Evolutionary conservation across 75 land plant species (phyloP), one percentile per base, ranked within the genome.

Genomic region (Gnetum montanum): DNA sequence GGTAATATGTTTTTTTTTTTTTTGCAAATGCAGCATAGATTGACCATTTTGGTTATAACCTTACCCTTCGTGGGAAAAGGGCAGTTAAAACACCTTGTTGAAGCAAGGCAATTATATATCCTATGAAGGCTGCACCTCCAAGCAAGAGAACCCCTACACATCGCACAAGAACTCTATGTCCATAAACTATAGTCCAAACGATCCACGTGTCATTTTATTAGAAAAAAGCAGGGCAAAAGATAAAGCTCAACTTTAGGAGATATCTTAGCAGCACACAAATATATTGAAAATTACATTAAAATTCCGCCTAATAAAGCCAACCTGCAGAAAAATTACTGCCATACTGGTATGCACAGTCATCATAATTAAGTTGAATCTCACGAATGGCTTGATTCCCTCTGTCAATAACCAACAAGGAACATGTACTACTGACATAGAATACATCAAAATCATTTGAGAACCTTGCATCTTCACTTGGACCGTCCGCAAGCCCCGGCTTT

Each of bases 391-490:
- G 81, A 65, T 81, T 88, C 43, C 94, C 94, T 43, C 94, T 64
- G 64, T 88, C 94, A 19, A 79, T 62, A 50, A 88, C 72, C 30
- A 85, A 71, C 13, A 88, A 62, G 15, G 89, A 75, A 71, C 94
- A 88, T 59, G 82, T 81, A 50, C 89, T 84, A 40, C 68, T 72
- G 41, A 88, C 46, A 29, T 88, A 88, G 16, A 76, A 72, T 45
- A 88, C 77, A 59, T 84, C 85, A 65, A 88, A 88, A 61, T 88
- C 94, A 69, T 72, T 73, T 35, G 94, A 88, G 47, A 88, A 82
- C 49, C 69, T 78, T 33, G 90, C 89, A 45, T 88, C 83, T 55
- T 71, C 79, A 54, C 94, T 82, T 47, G 88, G 85, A 44, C 94
- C 94, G 67, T 88, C 94, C 6, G 65, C 50, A 66, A 78, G 89